A percentile compares a stretch with the other conserved stretches of the same genome.
Conservation (phyloP, 2,329 filamentous ascomycete genomes). For the Myriosclerotinia curreyana region DNA sequence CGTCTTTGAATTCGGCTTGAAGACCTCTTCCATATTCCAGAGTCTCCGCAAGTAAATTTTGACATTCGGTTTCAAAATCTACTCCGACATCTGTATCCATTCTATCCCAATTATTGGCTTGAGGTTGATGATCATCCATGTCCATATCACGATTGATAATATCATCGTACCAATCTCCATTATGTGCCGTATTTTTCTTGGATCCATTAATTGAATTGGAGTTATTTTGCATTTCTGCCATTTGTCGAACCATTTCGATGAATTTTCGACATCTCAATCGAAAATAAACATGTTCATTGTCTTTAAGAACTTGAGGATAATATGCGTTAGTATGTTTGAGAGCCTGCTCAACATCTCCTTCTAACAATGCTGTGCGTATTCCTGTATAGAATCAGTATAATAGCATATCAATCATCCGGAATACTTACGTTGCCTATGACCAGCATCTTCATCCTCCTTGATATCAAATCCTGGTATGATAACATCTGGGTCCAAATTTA, state of each 20-base stretch:
- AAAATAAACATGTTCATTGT: constrained; percentile 84
- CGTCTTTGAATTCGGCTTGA: constrained; percentile 70
- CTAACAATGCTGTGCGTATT: constrained; percentile 81
- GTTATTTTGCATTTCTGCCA: constrained; percentile 58
- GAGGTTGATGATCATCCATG: constrained; percentile 50
- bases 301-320: constrained; percentile 76
- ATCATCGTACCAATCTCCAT: constrained; percentile 42
- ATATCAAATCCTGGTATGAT: constrained; percentile 61
- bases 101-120: constrained; percentile 45
- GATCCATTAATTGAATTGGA: constrained; percentile 31
- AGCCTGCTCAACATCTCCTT: constrained; percentile 88
- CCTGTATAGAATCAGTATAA: constrained; percentile 48
- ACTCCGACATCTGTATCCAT: constrained; percentile 52
- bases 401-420: neutral
- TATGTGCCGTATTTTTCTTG: constrained; percentile 43
- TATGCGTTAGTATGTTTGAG: constrained; percentile 75
- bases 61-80: constrained; percentile 32
- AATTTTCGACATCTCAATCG: constrained; percentile 86
- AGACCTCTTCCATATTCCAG: constrained; percentile 78
- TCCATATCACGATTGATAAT: constrained; percentile 47
- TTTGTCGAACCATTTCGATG: constrained; percentile 84
- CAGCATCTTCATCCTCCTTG: constrained; percentile 80
- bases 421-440: constrained; percentile 75
- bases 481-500: constrained; percentile 56
- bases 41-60: constrained; percentile 61